Evolutionary conservation across 2,329 filamentous ascomycete genomes (phyloP), one percentile per base, ranked within the genome.

Genomic region (Simplicillium aogashimaense): DNA sequence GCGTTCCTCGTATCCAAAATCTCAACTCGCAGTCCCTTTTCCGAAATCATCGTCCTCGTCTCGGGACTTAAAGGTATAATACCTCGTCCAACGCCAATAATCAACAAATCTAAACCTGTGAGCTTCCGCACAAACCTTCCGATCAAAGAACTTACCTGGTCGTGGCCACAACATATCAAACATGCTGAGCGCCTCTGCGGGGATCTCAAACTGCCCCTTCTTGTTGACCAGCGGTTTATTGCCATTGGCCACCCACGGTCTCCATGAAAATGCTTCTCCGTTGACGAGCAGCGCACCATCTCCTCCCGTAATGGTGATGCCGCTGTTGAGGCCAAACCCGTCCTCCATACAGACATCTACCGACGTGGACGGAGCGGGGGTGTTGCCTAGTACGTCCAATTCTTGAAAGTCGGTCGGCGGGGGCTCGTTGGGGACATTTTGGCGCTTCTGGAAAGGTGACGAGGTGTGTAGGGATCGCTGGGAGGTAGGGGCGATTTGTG

Each of bases 1-100:
- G 92, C 92, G 62, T 97, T 97, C 47, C 87, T 72, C 28, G 92
- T 97, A 63, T 97, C 92, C 54, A 90, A 74, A 3, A 95, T 73
- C 54, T 98, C 92, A 5, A 97, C 71, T 42, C 86, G 72, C 50
- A 97, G 84, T 0, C 92, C 92, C 33, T 97, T 61, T 25, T 76
- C 73, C 45, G 81, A 83, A 42, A 98, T 78, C 50, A 79, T 71
- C 43, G 70, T 71, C 50, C 83, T 79, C 34, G 86, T 86, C 50
- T 78, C 72, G 1, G 85, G 84, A 41, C 83, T 86, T 7, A 97
- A 63, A 1, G 88, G 88, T 37, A 80, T 66, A 38, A 92, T 86
- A 15, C 74, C 71, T 15, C 76, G 76, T 1, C 92, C 92, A 4
- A 92, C 75, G 2, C 92, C 92, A n/a, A 98, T 66, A 41, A 98